Conservation (phyloP, 129 eudicot genomes). For the Ambrosia trifida region DNA sequence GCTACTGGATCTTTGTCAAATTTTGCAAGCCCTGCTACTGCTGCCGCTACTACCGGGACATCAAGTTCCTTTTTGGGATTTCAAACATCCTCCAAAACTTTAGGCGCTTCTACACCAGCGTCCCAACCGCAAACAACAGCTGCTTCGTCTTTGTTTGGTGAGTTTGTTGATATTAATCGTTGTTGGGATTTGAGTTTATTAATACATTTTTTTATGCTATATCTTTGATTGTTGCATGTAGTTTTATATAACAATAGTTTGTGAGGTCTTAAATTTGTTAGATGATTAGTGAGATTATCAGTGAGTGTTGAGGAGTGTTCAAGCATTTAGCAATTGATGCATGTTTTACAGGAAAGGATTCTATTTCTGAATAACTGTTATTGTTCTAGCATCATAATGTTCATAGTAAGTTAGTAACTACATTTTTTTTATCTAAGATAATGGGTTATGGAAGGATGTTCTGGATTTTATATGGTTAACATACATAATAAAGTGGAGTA, state of each 20-base stretch:
- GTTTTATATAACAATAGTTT: background rate
- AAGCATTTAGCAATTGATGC: background rate
- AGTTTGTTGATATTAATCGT: conserved; percentile 22
- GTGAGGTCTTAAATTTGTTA: background rate
- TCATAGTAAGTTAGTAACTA: background rate
- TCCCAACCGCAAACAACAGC: conserved; percentile 56
- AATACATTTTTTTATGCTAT: background rate
- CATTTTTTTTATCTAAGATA: background rate
- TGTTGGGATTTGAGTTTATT: background rate
- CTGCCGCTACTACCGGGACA: conserved; percentile 46
- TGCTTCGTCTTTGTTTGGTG: conserved; percentile 59
- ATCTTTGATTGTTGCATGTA: conserved; percentile 12
- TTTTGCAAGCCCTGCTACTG: conserved; percentile 39
- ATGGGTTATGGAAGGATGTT: background rate
- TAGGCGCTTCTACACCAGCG: conserved; percentile 33
- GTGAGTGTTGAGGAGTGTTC: background rate
- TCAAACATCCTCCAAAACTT: conserved; percentile 46
- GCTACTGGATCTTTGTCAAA: conserved; percentile 48
- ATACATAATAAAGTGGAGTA: conserved; percentile 10
- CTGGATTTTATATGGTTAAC: background rate
- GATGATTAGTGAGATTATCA: background rate
- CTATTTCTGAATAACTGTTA: too few relatives aligned
- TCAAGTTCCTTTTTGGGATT: conserved; percentile 47
- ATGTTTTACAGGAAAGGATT: background rate
- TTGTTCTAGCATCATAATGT: background rate